Conservation (phyloP, 2,329 filamentous ascomycete genomes). For the Pestalotiopsis sp. region DNA sequence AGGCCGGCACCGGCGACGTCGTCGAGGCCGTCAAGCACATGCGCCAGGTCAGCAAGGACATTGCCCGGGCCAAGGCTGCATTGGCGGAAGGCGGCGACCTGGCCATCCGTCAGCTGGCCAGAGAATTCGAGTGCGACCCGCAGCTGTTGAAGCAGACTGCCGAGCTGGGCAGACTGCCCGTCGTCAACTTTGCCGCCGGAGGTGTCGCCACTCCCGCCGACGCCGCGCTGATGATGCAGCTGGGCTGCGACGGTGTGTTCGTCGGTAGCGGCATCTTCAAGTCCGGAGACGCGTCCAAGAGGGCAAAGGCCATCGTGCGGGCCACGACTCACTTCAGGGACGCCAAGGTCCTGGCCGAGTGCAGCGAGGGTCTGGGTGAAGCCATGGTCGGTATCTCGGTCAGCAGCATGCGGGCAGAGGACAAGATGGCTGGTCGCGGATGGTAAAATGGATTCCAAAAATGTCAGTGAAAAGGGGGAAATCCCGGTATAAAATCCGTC, state of each 20-base stretch:
- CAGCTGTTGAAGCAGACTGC: conserved; percentile 84
- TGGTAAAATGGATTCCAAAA: conserved; percentile 59
- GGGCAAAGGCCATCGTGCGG: conserved; percentile 92
- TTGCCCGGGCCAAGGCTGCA: conserved; percentile 77
- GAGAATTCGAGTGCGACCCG: conserved; percentile 79
- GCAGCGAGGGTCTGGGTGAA: conserved; percentile 88
- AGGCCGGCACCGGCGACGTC: conserved; percentile 95
- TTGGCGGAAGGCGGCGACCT: conserved; percentile 57
- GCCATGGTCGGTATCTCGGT: conserved; percentile 97
- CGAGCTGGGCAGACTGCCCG: conserved; percentile 83
- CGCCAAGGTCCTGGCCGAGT: conserved; percentile 81
- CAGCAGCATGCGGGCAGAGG: conserved; percentile 71
- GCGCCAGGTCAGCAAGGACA: conserved; percentile 84
- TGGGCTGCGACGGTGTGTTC: conserved; percentile 97
- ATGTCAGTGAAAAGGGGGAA: conserved; percentile 10
- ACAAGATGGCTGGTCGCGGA: conserved; percentile 84
- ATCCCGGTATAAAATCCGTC: not conserved
- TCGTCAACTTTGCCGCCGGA: conserved; percentile 98
- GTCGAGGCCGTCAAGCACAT: conserved; percentile 97
- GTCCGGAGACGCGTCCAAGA: conserved; percentile 84
- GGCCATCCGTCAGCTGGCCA: conserved; percentile 71
- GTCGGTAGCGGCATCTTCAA: conserved; percentile 98
- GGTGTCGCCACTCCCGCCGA: conserved; percentile 99
- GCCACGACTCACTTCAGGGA: conserved; percentile 92
- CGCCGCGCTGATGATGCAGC: conserved; percentile 96